Evolutionary conservation across 31 red algal genomes (phyloP), one percentile per base, ranked within the genome.

Genomic region (Porphyra umbilicalis): DNA sequence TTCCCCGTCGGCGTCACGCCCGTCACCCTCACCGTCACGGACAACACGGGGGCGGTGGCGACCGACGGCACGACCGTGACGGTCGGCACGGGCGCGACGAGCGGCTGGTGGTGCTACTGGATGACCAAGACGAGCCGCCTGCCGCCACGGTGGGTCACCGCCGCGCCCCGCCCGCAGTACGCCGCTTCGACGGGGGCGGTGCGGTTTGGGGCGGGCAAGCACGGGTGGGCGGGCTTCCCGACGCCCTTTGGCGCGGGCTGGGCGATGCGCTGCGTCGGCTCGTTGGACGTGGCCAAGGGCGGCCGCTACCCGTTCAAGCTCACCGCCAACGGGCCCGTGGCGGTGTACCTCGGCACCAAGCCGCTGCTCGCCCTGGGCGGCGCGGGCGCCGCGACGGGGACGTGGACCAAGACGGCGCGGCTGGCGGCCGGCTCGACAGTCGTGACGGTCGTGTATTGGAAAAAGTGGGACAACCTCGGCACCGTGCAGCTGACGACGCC

Each of bases 21-120:
- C 30, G 79, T 93, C 82, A 85, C 82, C 29, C 83, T 93, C 16
- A 74, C 79, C 13, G 90, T 93, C n/a, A 88, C 85, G 11, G 90
- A 93, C 44, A 83, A 39, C 38, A 88, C 82, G 20, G 90, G 90
- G 9, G 90, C 88, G 25, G 7, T 25, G 0, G 91, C 79, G 11
- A 40, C 80, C 0, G 86, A 88, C 46, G 75, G 77, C 5, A 88
- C 85, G 15, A 80, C 76, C n/a, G 90, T 92, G 13, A 82, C 81
- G 68, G 90, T 92, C 4, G 81, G 77, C 78, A 80, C 77, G 32
- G 83, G 82, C 6, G 74, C 82, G 18, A 36, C 85, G 8, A 87
- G 85, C 77, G 90, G 90, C 18, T 85, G 82, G 36, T 88, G 85
- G 33, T 92, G 85, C 71, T 92, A 88, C 36, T 92, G 46, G 89